Evolutionary conservation across 371 early-diverging fungal species (phyloP).

Genomic region (Circinella umbellata): DNA sequence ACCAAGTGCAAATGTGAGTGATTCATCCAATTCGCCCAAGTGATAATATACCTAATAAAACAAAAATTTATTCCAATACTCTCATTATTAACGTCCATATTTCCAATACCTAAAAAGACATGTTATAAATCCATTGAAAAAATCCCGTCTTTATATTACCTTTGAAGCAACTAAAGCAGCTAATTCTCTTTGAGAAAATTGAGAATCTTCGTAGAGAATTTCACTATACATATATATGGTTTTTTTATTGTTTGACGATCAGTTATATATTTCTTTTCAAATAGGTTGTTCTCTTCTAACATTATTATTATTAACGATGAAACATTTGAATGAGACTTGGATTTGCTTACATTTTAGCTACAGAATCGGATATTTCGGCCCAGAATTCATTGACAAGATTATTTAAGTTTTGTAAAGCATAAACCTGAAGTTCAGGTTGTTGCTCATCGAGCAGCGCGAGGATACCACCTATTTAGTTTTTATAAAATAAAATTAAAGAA

Average conservation of each 20-base stretch:
- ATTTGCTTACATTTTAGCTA: conserved; percentile 85
- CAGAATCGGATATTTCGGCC: conserved; percentile 96
- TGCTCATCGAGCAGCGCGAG: conserved; percentile 92
- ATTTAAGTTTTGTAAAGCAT: conserved; percentile 90
- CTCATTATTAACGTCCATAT: too few species aligned
- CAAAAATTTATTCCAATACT: background rate
- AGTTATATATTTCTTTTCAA: background rate
- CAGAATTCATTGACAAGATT: conserved; percentile 92
- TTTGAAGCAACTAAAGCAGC: conserved; percentile 97
- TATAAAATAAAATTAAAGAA: background rate
- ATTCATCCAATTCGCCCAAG: conserved; percentile 94
- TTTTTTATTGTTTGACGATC: background rate
- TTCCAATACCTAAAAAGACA: too few species aligned
- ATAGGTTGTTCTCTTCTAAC: too few species aligned
- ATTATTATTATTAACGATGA: too few species aligned
- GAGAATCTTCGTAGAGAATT: conserved; percentile 89
- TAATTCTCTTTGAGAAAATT: conserved; percentile 82
- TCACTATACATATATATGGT: conserved; percentile 52
- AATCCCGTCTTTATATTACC: conserved; percentile 45
- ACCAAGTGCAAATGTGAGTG: conserved; percentile 92
- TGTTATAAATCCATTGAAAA: background rate
- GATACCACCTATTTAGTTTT: conserved; percentile 73
- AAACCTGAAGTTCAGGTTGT: conserved; percentile 89
- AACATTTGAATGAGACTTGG: too few species aligned
- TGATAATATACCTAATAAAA: conserved; percentile 83